Conservation (phyloP, 495 filamentous ascomycete genomes). For the Pyrenopolyporus hunteri region DNA sequence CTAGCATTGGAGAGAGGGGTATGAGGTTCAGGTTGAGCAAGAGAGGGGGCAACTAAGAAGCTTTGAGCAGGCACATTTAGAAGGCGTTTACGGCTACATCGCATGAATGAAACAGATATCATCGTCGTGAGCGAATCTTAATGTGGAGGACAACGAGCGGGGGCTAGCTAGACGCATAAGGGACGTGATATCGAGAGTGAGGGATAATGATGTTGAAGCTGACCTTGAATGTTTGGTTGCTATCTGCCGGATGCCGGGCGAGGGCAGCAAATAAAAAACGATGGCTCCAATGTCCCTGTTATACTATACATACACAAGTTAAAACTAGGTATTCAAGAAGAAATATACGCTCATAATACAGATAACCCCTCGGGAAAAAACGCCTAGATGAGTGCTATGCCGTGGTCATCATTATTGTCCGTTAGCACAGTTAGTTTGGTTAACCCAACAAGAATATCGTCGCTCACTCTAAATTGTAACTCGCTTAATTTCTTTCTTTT, state of each 20-base stretch:
- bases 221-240: constrained; percentile 2
- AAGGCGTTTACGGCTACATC: constrained; percentile 14
- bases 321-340: not conserved
- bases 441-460: not conserved
- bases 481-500: constrained; percentile 2
- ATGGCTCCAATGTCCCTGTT: constrained; percentile 7
- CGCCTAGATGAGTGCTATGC: constrained; percentile 1
- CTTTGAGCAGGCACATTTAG: not conserved
- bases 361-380: not conserved
- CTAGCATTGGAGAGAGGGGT: not conserved
- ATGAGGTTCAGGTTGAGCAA: not conserved
- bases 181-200: not conserved
- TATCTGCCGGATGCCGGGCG: not conserved
- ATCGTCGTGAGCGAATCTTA: not conserved
- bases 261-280: constrained; percentile 11
- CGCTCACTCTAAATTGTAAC: not conserved
- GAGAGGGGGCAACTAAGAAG: not conserved
- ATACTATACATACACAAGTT: constrained; percentile 32
- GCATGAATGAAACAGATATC: constrained; percentile 21
- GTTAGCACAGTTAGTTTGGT: not conserved
- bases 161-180: not conserved
- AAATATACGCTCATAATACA: constrained; percentile 5
- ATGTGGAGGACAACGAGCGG: too few relatives aligned
- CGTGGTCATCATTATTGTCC: not conserved
- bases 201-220: constrained; percentile 23